These are phyloP conservation scores for Gynochthodes officinalis DNA, from an alignment of 257 asterid species.

Conservation along the genomic window DNA sequence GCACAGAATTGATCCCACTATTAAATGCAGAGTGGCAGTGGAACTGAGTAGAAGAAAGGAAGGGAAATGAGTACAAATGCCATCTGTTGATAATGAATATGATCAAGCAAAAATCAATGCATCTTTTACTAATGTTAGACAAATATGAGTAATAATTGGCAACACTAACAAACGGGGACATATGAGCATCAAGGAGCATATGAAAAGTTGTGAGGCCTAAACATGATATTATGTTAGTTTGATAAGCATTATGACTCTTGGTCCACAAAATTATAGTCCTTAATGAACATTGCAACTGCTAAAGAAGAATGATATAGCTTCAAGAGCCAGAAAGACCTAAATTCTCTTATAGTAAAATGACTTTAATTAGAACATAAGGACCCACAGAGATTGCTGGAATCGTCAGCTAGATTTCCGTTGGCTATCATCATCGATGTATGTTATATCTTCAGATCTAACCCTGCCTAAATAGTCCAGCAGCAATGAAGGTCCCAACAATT, in stretches of 20 bases:
- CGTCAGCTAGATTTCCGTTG: slow-evolving; percentile 26
- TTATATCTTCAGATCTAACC: slow-evolving; percentile 26
- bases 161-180: neutral
- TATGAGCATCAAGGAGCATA: neutral
- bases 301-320: neutral
- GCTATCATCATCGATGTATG: slow-evolving; percentile 29
- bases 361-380: slow-evolving; percentile 7
- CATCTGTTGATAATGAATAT: neutral
- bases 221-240: neutral
- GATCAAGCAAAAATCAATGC: neutral
- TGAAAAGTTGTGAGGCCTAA: neutral
- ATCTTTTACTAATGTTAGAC: neutral
- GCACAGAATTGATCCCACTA: too few species aligned
- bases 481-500: slow-evolving; percentile 28
- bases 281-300: slow-evolving; percentile 11
- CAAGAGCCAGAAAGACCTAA: neutral
- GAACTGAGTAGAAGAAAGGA: too few species aligned
- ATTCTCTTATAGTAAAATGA: neutral
- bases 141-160: neutral
- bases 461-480: slow-evolving; percentile 42
- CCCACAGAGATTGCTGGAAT: slow-evolving; percentile 5
- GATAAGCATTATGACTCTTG: slow-evolving; percentile 8
- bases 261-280: slow-evolving; percentile 1
- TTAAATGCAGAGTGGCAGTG: too few species aligned
- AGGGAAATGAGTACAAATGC: too few species aligned